Conservation (phyloP, 371 early-diverging fungal genomes). For the Blyttiomyces sp. region DNA sequence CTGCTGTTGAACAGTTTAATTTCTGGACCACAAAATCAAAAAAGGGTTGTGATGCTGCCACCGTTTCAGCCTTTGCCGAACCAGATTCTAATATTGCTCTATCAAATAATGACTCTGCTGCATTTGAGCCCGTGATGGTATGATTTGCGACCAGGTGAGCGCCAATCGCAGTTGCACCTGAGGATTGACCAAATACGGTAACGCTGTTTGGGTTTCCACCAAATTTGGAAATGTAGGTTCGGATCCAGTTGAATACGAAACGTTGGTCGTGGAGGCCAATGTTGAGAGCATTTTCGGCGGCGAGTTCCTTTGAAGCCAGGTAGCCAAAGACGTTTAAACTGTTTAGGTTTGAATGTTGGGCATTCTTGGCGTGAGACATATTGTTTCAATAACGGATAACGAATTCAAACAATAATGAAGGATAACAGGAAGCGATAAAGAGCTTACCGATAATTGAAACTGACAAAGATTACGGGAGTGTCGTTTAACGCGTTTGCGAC, state of each 20-base stretch:
- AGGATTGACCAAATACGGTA: constrained; percentile 46
- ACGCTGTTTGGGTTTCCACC: constrained; percentile 43
- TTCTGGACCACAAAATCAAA: too few relatives aligned
- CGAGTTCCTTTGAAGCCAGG: constrained; percentile 17
- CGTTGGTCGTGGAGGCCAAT: constrained; percentile 45
- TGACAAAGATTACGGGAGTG: constrained; percentile 27
- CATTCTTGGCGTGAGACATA: too few relatives aligned
- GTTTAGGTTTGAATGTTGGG: too few relatives aligned
- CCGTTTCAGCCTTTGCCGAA: too few relatives aligned
- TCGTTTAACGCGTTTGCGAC: not conserved
- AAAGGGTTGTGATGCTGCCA: too few relatives aligned
- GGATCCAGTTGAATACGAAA: constrained; percentile 48
- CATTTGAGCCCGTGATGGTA: too few relatives aligned
- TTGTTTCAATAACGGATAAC: too few relatives aligned
- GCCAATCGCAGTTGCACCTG: constrained; percentile 22
- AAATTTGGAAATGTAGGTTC: constrained; percentile 41
- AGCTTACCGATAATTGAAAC: constrained; percentile 35
- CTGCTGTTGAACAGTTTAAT: too few relatives aligned
- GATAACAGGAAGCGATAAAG: too few relatives aligned
- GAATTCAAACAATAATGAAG: too few relatives aligned
- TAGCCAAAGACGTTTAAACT: constrained; percentile 33
- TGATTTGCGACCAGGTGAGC: not conserved
- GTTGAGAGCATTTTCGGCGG: constrained; percentile 20
- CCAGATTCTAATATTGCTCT: too few relatives aligned
- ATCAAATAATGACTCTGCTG: too few relatives aligned